These are phyloP conservation scores for Parascedosporium putredinis DNA, from an alignment of 2,329 filamentous ascomycete species.

Conservation along the genomic window DNA sequence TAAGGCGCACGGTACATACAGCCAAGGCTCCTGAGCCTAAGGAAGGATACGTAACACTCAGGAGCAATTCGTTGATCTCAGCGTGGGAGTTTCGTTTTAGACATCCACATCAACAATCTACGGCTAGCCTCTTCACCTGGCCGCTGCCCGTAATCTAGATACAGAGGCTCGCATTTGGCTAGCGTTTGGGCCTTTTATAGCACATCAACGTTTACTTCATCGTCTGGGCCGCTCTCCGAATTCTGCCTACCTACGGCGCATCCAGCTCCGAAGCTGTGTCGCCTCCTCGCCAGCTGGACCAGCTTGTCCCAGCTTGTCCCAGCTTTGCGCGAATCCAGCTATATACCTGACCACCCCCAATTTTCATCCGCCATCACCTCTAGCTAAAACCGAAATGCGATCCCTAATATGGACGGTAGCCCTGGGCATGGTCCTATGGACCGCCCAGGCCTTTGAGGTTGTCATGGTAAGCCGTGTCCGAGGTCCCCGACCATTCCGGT, in stretches of 20 bases:
- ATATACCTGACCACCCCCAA: neutral
- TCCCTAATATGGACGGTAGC: slow-evolving; percentile 36
- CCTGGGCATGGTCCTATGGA: slow-evolving; percentile 44
- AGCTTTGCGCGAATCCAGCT: neutral
- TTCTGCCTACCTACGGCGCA: neutral
- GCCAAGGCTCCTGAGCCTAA: neutral
- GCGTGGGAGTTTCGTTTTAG: neutral
- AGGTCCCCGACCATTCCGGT: slow-evolving; percentile 1
- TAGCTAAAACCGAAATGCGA: slow-evolving; percentile 36
- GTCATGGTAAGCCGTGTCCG: slow-evolving; percentile 35
- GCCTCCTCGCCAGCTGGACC: neutral
- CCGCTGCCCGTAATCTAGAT: neutral
- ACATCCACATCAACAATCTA: neutral
- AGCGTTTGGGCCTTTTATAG: neutral
- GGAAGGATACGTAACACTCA: slow-evolving; percentile 2
- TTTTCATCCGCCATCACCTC: slow-evolving; percentile 4
- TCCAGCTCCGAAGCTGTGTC: neutral
- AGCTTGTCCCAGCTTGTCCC: neutral
- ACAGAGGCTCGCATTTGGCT: neutral
- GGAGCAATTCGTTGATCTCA: neutral
- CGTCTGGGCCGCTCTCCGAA: neutral
- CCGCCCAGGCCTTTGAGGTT: slow-evolving; percentile 46
- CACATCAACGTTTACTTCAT: neutral
- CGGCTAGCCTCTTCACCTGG: neutral
- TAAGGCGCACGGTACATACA: neutral